phyloP scores from a whole-genome alignment of 371 early-diverging fungal species.

The Polyrhizophydium stewartii region DNA sequence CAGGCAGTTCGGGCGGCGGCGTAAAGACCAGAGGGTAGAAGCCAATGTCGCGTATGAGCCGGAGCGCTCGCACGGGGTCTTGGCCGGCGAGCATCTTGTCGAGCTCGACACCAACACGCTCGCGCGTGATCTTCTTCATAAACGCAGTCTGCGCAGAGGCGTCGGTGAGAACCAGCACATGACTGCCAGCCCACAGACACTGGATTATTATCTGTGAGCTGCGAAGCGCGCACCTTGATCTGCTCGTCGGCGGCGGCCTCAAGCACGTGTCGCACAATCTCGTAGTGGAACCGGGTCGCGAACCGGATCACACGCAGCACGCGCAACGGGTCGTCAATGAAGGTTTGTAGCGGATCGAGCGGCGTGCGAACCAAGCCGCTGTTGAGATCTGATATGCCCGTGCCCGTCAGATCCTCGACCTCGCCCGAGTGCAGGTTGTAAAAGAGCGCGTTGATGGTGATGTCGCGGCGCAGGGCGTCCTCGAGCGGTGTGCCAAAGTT shows the following conservation, averaged over 20 bases:
- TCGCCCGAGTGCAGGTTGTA: slow-evolving; percentile 88
- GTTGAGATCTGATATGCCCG: slow-evolving; percentile 72
- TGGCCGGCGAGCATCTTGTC: slow-evolving; percentile 88
- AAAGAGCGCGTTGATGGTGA: slow-evolving; percentile 98
- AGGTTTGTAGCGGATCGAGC: slow-evolving; percentile 85
- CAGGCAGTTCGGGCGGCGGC: slow-evolving; percentile 5
- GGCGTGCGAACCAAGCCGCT: slow-evolving; percentile 86
- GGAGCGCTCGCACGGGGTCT: slow-evolving; percentile 47
- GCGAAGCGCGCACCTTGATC: slow-evolving; percentile 42
- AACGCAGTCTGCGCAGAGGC: slow-evolving; percentile 52
- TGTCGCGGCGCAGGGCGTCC: slow-evolving; percentile 97
- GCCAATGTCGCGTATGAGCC: slow-evolving; percentile 25
- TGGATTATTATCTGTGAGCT: not conserved
- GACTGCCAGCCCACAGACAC: not conserved
- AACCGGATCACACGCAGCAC: slow-evolving; percentile 96
- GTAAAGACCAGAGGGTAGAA: slow-evolving; percentile 22
- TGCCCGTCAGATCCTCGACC: slow-evolving; percentile 1
- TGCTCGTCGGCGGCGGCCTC: slow-evolving; percentile 55
- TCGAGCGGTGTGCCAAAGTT: slow-evolving; percentile 91
- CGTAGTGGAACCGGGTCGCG: slow-evolving; percentile 84
- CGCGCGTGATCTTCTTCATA: slow-evolving; percentile 84
- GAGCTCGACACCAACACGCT: slow-evolving; percentile 93
- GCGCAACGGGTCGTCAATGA: slow-evolving; percentile 97
- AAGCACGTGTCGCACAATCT: slow-evolving; percentile 66
- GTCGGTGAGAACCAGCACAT: not conserved